phyloP scores from a whole-genome alignment of 2,329 filamentous ascomycete genomes.

The Escovopsis weberi region DNA sequence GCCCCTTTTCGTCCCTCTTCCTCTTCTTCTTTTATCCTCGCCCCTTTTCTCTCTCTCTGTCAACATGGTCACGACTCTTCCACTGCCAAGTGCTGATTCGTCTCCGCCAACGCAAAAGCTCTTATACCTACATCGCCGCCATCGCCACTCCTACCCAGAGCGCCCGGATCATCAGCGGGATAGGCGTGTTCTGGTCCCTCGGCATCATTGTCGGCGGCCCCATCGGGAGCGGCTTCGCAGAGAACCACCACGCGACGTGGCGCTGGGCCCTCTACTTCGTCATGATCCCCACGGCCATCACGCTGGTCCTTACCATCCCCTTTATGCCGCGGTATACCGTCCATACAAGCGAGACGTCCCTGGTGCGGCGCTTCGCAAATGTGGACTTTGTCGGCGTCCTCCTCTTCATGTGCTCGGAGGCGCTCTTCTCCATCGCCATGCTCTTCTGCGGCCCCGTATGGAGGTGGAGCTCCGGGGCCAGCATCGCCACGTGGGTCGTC shows the following conservation, averaged over 20 bases:
- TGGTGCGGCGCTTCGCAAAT: conserved; percentile 8
- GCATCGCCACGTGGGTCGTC: conserved; percentile 32
- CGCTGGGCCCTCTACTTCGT: conserved; percentile 29
- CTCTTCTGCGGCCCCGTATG: conserved; percentile 36
- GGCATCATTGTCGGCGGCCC: conserved; percentile 10
- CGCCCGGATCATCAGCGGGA: conserved; percentile 11
- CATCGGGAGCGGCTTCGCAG: conserved; percentile 18
- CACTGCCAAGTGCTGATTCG: no score
- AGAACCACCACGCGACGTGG: conserved; percentile 24
- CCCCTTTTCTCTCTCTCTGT: no score
- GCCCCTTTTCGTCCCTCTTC: no score
- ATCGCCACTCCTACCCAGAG: no score
- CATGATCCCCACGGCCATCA: not conserved
- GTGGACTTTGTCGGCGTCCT: conserved; percentile 18
- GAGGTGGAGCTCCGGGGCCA: conserved; percentile 28
- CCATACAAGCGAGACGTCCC: no score
- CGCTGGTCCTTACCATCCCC: not conserved
- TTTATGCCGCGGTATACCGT: not conserved
- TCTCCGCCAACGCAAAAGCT: not conserved
- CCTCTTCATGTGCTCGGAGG: conserved; percentile 17
- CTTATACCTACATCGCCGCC: no score
- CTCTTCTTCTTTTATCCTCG: conserved; percentile 8
- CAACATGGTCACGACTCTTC: no score
- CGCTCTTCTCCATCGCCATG: conserved; percentile 30
- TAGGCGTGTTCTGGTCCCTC: conserved; percentile 14